Evolutionary conservation across 331 rosid genomes (phyloP).

Genomic region (Malus hybrid): DNA sequence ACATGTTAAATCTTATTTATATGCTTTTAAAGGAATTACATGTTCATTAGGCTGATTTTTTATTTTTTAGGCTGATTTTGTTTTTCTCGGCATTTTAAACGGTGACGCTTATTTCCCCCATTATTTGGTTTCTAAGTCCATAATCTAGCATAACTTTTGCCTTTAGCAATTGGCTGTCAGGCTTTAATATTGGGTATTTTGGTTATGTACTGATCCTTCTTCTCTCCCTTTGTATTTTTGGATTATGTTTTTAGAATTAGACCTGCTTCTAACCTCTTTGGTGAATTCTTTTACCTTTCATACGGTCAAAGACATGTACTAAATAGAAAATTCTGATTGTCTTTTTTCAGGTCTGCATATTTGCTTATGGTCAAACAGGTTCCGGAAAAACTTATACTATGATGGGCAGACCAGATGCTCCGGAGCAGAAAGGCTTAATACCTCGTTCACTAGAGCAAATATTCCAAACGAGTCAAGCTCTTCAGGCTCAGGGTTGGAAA

Average conservation of each 20-base stretch:
- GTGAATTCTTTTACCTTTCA: not conserved
- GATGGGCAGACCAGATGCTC: conserved; percentile 85
- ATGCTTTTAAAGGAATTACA: not conserved
- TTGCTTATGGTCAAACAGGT: conserved; percentile 96
- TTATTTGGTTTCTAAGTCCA: no score
- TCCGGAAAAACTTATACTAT: conserved; percentile 92
- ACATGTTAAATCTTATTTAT: not conserved
- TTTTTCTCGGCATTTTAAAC: not conserved
- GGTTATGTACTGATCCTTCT: not conserved
- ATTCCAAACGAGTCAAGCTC: conserved; percentile 68
- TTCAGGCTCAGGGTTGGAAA: conserved; percentile 78
- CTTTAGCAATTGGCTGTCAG: no score
- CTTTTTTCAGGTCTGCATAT: conserved; percentile 80
- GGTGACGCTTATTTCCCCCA: not conserved
- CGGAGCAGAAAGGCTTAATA: conserved; percentile 78
- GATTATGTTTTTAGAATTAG: not conserved
- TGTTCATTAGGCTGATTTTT: not conserved
- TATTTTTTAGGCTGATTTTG: no score
- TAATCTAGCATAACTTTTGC: no score
- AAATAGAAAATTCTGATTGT: not conserved
- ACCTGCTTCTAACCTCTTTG: not conserved
- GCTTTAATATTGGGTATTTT: no score
- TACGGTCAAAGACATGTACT: not conserved
- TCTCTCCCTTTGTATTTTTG: not conserved
- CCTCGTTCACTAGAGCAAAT: conserved; percentile 93